Conservation (phyloP, 78 protist species). For the Guillardia theta region DNA sequence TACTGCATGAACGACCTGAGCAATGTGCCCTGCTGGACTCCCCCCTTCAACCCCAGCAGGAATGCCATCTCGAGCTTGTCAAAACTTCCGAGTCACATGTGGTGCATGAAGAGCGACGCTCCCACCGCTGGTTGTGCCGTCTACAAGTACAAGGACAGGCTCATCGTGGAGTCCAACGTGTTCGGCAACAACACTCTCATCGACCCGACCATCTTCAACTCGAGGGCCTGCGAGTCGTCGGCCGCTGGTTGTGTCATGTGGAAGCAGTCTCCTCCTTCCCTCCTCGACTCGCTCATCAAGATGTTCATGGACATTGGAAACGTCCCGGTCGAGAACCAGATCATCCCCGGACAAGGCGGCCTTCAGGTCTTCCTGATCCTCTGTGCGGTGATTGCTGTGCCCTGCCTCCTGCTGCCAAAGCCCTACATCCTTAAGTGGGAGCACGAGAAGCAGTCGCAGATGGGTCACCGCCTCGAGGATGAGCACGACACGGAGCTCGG, state of each 20-base stretch:
- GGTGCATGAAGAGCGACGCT: not conserved
- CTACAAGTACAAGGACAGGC: not conserved
- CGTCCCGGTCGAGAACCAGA: not conserved
- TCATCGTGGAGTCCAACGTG: not conserved
- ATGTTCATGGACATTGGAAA: slow-evolving; percentile 24
- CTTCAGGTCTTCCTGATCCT: slow-evolving; percentile 74
- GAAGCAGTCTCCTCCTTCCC: slow-evolving; percentile 32
- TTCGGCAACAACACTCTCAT: not conserved
- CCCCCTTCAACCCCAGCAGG: not conserved
- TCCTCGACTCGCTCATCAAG: slow-evolving; percentile 43
- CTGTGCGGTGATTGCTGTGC: slow-evolving; percentile 78
- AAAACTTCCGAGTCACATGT: not conserved
- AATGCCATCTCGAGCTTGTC: not conserved
- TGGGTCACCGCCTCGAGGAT: not conserved
- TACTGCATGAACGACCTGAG: not conserved
- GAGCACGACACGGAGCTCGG: slow-evolving; percentile 23
- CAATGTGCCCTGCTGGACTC: slow-evolving; percentile 4
- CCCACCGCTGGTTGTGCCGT: slow-evolving; percentile 31
- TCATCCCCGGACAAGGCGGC: slow-evolving; percentile 56
- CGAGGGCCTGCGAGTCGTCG: not conserved
- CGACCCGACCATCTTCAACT: not conserved
- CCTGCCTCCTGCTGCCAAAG: slow-evolving; percentile 83
- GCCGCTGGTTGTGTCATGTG: not conserved
- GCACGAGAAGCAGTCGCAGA: slow-evolving; percentile 28
- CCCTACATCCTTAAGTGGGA: slow-evolving; percentile 67